Conservation (phyloP, 108 stramenopile species). For the Ochromonas danica region DNA sequence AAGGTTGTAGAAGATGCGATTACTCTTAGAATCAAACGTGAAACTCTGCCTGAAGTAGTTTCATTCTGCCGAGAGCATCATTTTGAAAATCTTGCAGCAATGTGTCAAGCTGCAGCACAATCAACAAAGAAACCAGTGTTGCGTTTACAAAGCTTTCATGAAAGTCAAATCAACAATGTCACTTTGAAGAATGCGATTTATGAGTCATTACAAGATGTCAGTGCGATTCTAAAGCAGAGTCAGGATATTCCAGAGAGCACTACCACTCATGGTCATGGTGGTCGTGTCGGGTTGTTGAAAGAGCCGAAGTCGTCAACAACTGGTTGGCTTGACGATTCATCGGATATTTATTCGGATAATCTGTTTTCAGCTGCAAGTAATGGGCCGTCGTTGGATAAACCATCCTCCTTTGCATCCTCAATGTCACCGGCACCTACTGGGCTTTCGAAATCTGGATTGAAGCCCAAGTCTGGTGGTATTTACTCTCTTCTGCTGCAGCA, state of each 20-base stretch:
- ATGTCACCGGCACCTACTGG: not conserved
- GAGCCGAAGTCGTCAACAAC: too few species aligned
- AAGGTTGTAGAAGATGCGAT: not conserved
- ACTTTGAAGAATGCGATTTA: not conserved
- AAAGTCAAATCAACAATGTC: not conserved
- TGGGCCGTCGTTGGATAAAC: not conserved
- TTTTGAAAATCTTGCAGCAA: not conserved
- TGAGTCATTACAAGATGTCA: conserved; percentile 1
- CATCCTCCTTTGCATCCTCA: not conserved
- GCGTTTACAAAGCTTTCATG: not conserved
- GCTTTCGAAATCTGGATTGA: not conserved
- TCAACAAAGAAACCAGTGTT: not conserved
- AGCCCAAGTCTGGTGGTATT: not conserved
- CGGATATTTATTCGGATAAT: too few species aligned
- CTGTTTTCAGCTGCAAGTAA: not conserved
- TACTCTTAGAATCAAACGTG: not conserved
- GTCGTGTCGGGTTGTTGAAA: not conserved
- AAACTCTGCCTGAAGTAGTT: not conserved
- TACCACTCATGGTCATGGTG: not conserved
- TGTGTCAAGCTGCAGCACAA: not conserved
- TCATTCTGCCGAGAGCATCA: not conserved
- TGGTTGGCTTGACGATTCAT: too few species aligned
- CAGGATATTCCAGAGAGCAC: not conserved
- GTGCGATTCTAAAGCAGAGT: not conserved
- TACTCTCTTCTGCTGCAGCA: not conserved